A percentile compares a stretch with the other conserved stretches of the same genome.
Conservation (phyloP, 2,329 filamentous ascomycete genomes). For the Botrytis paeoniae region DNA sequence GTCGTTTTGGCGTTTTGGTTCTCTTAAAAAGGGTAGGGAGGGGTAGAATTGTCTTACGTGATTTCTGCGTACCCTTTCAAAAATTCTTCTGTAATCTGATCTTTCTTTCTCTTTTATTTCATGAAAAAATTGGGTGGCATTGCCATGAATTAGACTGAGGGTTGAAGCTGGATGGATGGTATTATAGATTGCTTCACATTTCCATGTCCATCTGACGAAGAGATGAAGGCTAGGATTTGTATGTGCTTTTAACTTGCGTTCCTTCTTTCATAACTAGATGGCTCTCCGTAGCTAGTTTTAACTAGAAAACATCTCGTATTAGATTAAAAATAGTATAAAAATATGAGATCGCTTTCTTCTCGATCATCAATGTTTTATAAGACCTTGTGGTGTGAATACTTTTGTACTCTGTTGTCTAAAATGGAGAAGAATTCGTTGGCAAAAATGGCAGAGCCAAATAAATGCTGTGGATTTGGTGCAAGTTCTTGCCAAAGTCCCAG, state of each 20-base stretch:
- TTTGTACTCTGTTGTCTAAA: not conserved
- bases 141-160: conserved; percentile 16
- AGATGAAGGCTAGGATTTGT: conserved; percentile 16
- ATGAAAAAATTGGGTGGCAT: conserved; percentile 28
- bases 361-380: not conserved
- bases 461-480: too few relatives aligned
- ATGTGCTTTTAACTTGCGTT: conserved; percentile 11
- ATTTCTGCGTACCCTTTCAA: conserved; percentile 24
- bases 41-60: conserved; percentile 31
- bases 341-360: conserved; percentile 9
- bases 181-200: conserved; percentile 22
- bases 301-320: conserved; percentile 11
- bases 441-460: too few relatives aligned
- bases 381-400: not conserved
- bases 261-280: conserved; percentile 2
- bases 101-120: conserved; percentile 20
- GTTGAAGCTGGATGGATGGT: conserved; percentile 3
- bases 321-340: conserved; percentile 13
- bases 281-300: conserved; percentile 9
- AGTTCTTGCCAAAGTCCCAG: too few relatives aligned
- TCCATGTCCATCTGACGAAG: not conserved
- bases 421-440: not conserved
- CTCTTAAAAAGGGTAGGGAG: conserved; percentile 26
- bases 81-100: conserved; percentile 30
- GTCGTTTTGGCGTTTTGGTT: conserved; percentile 37